phyloP scores from a whole-genome alignment of 345 rosid genomes.

The Lenwebbia sp. region DNA sequence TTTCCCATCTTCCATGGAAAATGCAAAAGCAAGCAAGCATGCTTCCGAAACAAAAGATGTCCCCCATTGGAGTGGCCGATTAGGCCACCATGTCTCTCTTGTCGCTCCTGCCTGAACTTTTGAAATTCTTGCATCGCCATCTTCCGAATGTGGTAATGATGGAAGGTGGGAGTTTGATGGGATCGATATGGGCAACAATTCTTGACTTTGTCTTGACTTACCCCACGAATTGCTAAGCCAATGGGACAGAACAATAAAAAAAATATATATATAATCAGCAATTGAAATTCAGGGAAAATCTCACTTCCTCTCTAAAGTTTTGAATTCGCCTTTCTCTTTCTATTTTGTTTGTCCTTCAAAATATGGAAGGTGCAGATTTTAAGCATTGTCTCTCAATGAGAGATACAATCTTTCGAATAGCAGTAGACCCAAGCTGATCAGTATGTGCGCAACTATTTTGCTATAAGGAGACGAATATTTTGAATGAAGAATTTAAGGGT shows the following conservation, averaged over 20 bases:
- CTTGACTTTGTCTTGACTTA: background rate
- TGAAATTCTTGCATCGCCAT: background rate
- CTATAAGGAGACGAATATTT: background rate
- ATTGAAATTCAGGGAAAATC: background rate
- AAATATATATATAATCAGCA: background rate
- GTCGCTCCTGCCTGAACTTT: background rate
- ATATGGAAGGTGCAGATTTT: background rate
- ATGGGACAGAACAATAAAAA: background rate
- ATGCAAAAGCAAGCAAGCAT: background rate
- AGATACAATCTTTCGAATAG: background rate
- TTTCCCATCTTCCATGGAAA: background rate
- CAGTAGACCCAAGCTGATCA: background rate
- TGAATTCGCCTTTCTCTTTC: background rate
- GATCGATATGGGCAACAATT: background rate
- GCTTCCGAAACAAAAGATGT: background rate
- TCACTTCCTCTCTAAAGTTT: background rate
- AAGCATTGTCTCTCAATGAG: background rate
- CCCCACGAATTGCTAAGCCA: background rate
- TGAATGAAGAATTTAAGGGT: background rate
- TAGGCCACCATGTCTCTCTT: background rate
- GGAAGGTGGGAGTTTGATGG: background rate
- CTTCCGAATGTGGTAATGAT: background rate
- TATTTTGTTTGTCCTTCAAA: background rate
- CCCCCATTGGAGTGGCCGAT: background rate
- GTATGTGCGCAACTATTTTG: background rate